Evolutionary conservation across 768 basidiomycete genomes (phyloP).

Genomic region (Lactarius vividus): DNA sequence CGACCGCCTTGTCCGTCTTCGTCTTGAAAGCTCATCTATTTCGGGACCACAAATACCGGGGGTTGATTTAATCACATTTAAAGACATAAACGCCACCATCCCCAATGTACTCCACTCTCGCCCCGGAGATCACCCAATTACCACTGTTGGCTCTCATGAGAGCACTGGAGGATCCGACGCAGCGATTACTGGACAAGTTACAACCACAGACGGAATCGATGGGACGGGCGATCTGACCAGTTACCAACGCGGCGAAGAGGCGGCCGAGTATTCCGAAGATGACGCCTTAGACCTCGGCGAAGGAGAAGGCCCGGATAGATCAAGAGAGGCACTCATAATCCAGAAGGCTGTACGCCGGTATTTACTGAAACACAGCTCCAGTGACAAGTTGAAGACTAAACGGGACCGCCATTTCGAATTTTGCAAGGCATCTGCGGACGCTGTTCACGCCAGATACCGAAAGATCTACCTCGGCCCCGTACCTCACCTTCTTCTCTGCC

Average conservation of each 20-base stretch:
- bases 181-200: background rate
- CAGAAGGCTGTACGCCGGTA: conserved; percentile 13
- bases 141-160: background rate
- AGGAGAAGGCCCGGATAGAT: conserved; percentile 9
- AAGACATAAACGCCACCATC: background rate
- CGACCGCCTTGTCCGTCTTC: conserved; percentile 15
- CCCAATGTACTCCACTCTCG: background rate
- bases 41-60: background rate
- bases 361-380: background rate
- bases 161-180: background rate
- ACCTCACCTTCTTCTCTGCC: conserved; percentile 21
- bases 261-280: conserved; percentile 5
- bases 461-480: conserved; percentile 18
- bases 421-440: conserved; percentile 12
- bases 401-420: conserved; percentile 8
- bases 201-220: background rate
- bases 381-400: background rate
- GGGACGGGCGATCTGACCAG: background rate
- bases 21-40: background rate
- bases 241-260: background rate
- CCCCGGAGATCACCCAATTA: background rate
- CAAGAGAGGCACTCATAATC: background rate
- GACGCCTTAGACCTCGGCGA: background rate
- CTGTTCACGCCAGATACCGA: conserved; percentile 10
- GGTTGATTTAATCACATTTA: conserved; percentile 5